A percentile compares a stretch with the other conserved stretches of the same genome.
Conservation (phyloP, 495 filamentous ascomycete species). For the Aspergillus indologenus region DNA sequence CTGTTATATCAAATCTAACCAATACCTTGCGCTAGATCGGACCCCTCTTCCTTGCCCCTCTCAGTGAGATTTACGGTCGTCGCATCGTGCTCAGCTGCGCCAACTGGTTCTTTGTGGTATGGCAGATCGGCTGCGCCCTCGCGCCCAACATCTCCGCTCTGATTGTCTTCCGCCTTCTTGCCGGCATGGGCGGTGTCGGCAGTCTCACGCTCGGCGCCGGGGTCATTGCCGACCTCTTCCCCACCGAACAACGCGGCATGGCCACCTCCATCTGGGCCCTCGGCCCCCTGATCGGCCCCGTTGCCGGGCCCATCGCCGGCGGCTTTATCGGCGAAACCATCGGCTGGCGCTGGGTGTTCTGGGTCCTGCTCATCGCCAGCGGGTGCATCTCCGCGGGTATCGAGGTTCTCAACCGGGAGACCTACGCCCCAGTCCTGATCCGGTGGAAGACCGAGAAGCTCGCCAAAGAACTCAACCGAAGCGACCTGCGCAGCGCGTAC, state of each 20-base stretch:
- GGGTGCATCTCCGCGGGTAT: constrained; percentile 38
- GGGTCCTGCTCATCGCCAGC: constrained; percentile 54
- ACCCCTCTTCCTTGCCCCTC: constrained; percentile 43
- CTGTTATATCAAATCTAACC: not conserved
- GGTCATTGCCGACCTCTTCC: constrained; percentile 59
- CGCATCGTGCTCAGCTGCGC: constrained; percentile 34
- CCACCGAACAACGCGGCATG: constrained; percentile 51
- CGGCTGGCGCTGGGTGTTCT: constrained; percentile 62
- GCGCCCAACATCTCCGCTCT: constrained; percentile 54
- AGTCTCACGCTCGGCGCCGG: constrained; percentile 46
- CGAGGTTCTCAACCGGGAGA: constrained; percentile 51
- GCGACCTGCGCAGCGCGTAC: constrained; percentile 42
- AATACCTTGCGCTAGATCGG: constrained; percentile 23
- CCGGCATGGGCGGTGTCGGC: constrained; percentile 58
- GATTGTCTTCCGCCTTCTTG: constrained; percentile 63
- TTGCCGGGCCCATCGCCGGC: constrained; percentile 51
- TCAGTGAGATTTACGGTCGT: constrained; percentile 43
- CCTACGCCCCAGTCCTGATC: constrained; percentile 49
- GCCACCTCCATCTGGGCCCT: constrained; percentile 57
- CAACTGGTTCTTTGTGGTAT: constrained; percentile 47
- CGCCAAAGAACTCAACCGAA: constrained; percentile 38
- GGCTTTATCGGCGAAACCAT: constrained; percentile 52
- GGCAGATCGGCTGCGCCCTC: constrained; percentile 68
- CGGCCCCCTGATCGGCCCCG: constrained; percentile 50
- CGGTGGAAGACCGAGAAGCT: constrained; percentile 45